phyloP scores from a whole-genome alignment of 495 filamentous ascomycete species.

The Aspergillus taichungensis region DNA sequence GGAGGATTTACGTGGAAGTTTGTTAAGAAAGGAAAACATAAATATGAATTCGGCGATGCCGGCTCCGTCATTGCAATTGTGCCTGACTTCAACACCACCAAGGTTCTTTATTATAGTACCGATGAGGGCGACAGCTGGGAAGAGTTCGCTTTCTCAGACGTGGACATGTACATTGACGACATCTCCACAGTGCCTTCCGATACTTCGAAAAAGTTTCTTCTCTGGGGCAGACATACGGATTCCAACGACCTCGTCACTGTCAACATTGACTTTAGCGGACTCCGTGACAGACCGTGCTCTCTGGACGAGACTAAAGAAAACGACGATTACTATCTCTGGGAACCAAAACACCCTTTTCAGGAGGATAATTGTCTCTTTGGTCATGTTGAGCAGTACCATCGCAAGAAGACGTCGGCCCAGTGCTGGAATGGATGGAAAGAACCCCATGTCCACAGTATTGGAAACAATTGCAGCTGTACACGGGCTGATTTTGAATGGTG shows the following conservation, averaged over 20 bases:
- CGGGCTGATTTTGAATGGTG: constrained; percentile 91
- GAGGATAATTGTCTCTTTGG: constrained; percentile 82
- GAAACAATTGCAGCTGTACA: constrained; percentile 70
- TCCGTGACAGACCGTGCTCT: constrained; percentile 60
- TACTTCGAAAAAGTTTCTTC: constrained; percentile 76
- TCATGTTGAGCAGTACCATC: constrained; percentile 79
- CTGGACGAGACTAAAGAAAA: constrained; percentile 56
- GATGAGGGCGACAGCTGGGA: constrained; percentile 73
- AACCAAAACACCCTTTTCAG: constrained; percentile 67
- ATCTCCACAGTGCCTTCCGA: constrained; percentile 87
- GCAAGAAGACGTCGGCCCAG: constrained; percentile 62
- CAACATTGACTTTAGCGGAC: constrained; percentile 79
- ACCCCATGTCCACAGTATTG: constrained; percentile 52
- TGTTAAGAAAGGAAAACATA: constrained; percentile 74
- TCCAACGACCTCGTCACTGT: constrained; percentile 51
- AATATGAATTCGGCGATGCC: constrained; percentile 92
- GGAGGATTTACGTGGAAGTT: constrained; percentile 82
- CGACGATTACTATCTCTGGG: constrained; percentile 79
- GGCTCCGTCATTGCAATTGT: constrained; percentile 87
- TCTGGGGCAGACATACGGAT: constrained; percentile 61
- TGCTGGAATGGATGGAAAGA: constrained; percentile 78
- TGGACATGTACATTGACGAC: constrained; percentile 58
- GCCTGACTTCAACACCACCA: constrained; percentile 51
- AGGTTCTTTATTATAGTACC: constrained; percentile 63
- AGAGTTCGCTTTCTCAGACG: constrained; percentile 61